Conservation (phyloP, 257 asterid genomes). For the Mentha longifolia region DNA sequence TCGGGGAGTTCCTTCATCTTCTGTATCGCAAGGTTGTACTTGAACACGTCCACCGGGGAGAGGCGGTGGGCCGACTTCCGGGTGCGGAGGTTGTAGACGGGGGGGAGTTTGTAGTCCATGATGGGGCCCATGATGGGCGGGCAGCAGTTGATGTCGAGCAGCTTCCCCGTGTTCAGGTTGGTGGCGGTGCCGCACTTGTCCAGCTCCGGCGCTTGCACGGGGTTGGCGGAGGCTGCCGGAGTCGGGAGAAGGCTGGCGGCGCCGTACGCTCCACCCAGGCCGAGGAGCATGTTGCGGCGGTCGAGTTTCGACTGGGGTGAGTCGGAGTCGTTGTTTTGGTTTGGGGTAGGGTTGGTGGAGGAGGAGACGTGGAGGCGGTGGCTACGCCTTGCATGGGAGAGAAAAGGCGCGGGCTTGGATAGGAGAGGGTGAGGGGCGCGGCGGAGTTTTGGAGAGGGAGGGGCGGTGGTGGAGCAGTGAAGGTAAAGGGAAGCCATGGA, state of each 20-base stretch:
- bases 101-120: background rate
- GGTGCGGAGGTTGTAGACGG: background rate
- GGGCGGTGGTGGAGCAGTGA: background rate
- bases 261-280: conserved; percentile 6
- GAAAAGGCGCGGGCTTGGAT: background rate
- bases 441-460: background rate
- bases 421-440: background rate
- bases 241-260: conserved; percentile 8
- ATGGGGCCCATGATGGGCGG: background rate
- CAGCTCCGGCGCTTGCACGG: background rate
- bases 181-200: conserved; percentile 20
- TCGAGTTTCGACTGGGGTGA: background rate
- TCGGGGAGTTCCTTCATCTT: conserved; percentile 41
- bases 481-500: conserved; percentile 13
- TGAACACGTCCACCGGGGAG: background rate
- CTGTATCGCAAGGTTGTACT: conserved; percentile 31
- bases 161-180: conserved; percentile 6
- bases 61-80: conserved; percentile 10
- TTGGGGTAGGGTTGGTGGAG: background rate
- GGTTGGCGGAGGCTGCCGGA: conserved; percentile 2
- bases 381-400: conserved; percentile 19
- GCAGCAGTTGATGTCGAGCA: conserved; percentile 10
- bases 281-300: conserved; percentile 21
- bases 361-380: conserved; percentile 11
- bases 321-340: background rate